Evolutionary conservation across 805 yeast genomes (phyloP).

Genomic region (Clavispora asparagi): DNA sequence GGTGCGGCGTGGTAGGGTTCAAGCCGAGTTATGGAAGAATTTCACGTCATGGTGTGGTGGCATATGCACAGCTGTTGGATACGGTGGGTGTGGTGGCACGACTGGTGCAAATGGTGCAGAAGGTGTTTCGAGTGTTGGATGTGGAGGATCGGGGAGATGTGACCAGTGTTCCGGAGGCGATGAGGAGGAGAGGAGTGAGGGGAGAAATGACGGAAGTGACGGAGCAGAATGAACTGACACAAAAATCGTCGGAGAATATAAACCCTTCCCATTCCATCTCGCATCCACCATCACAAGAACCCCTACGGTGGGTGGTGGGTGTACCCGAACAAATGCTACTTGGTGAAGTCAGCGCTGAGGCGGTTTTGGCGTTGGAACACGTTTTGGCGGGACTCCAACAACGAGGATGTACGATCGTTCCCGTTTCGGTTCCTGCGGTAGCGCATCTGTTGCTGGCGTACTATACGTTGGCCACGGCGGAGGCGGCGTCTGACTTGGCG

Average conservation of each 20-base stretch:
- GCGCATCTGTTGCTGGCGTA: constrained; percentile 69
- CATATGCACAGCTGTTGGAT: constrained; percentile 92
- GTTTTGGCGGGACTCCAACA: constrained; percentile 41
- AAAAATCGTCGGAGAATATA: too few relatives aligned
- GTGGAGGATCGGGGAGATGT: constrained; percentile 72
- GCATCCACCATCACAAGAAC: too few relatives aligned
- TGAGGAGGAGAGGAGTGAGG: constrained; percentile 22
- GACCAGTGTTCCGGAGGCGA: constrained; percentile 45
- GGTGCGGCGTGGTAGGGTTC: constrained; percentile 78
- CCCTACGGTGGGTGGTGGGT: constrained; percentile 45
- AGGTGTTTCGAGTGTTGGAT: constrained; percentile 55
- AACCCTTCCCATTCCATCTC: too few relatives aligned
- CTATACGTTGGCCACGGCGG: constrained; percentile 85
- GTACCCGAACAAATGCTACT: constrained; percentile 64
- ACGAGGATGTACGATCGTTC: constrained; percentile 48
- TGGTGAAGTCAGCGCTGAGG: constrained; percentile 45
- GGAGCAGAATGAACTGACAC: too few relatives aligned
- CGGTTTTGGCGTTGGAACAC: constrained; percentile 43
- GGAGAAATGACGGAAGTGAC: not conserved
- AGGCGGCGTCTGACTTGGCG: constrained; percentile 88
- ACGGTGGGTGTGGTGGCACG: constrained; percentile 82
- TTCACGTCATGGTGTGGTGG: constrained; percentile 86
- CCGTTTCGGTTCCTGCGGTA: constrained; percentile 69
- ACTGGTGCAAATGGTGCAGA: constrained; percentile 36
- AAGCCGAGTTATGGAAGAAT: constrained; percentile 92